phyloP scores from a whole-genome alignment of 2,329 filamentous ascomycete species.

The Ophiobolus disseminans region DNA sequence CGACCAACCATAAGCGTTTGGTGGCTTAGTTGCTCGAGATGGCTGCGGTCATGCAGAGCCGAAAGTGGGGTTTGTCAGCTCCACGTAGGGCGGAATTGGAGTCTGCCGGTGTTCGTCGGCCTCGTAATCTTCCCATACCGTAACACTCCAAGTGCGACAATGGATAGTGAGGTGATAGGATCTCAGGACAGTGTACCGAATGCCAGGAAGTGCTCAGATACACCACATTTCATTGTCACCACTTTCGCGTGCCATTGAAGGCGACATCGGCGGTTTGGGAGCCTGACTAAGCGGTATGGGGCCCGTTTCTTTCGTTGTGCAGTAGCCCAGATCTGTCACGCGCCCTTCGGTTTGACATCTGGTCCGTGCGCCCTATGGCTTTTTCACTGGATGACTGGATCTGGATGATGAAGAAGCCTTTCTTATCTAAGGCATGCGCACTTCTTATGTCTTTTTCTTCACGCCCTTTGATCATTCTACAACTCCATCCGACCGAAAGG shows the following conservation, averaged over 20 bases:
- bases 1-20: constrained; percentile 9
- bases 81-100: background rate
- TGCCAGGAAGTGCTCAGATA: too few species aligned
- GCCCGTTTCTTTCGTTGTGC: constrained; percentile 9
- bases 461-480: constrained; percentile 27
- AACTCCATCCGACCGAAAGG: constrained; percentile 18
- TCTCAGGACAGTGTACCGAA: too few species aligned
- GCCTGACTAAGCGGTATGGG: constrained; percentile 18
- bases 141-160: background rate
- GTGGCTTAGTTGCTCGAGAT: constrained; percentile 8
- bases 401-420: background rate
- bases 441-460: constrained; percentile 2
- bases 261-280: too few species aligned
- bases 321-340: too few species aligned
- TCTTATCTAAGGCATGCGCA: constrained; percentile 3
- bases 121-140: background rate
- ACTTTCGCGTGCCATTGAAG: too few species aligned
- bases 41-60: constrained; percentile 9
- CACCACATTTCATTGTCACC: too few species aligned
- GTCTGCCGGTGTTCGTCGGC: background rate
- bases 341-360: constrained; percentile 23
- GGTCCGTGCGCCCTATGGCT: background rate
- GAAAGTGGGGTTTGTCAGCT: constrained; percentile 31
- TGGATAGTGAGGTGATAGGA: too few species aligned
- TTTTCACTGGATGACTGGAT: constrained; percentile 7